Conservation (phyloP, 1,284 basidiomycete species). For the Apiotrichum sp. region DNA sequence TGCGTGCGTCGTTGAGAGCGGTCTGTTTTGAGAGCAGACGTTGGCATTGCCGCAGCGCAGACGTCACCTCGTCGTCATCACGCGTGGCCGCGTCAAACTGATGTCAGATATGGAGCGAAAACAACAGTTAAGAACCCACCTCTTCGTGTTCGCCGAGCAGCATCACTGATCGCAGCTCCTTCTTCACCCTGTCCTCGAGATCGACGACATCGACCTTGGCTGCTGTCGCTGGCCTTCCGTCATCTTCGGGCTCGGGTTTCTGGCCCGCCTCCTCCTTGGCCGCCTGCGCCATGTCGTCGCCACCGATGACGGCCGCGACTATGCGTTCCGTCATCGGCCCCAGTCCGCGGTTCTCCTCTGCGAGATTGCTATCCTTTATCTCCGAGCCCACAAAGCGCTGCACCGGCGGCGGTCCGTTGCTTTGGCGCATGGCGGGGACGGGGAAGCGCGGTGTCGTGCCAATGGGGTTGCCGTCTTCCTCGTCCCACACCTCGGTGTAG, state of each 20-base stretch:
- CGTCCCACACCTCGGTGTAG: conserved; percentile 85
- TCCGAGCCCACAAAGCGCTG: conserved; percentile 19
- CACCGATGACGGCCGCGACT: conserved; percentile 66
- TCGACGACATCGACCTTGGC: conserved; percentile 47
- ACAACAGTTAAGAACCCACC: conserved; percentile 29
- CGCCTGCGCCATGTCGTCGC: conserved; percentile 11
- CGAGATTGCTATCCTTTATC: conserved; percentile 35
- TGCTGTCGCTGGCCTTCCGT: neutral
- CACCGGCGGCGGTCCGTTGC: conserved; percentile 8
- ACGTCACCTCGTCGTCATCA: conserved; percentile 88
- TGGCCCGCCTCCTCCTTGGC: conserved; percentile 53
- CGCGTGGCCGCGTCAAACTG: conserved; percentile 70
- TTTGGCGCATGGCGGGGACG: conserved; percentile 32
- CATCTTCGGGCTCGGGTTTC: conserved; percentile 14
- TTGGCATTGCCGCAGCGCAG: conserved; percentile 81
- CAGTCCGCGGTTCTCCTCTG: conserved; percentile 38
- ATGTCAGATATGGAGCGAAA: neutral
- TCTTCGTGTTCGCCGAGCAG: conserved; percentile 51
- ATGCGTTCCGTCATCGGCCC: conserved; percentile 49
- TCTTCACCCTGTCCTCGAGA: conserved; percentile 52
- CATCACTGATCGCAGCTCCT: conserved; percentile 52
- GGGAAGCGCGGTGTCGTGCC: conserved; percentile 31
- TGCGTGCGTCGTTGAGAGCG: conserved; percentile 74
- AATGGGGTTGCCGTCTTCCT: conserved; percentile 61
- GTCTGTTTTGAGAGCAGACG: conserved; percentile 69